Conservation (phyloP, 371 early-diverging fungal genomes). For the Apophysomyces ossiformis region DNA sequence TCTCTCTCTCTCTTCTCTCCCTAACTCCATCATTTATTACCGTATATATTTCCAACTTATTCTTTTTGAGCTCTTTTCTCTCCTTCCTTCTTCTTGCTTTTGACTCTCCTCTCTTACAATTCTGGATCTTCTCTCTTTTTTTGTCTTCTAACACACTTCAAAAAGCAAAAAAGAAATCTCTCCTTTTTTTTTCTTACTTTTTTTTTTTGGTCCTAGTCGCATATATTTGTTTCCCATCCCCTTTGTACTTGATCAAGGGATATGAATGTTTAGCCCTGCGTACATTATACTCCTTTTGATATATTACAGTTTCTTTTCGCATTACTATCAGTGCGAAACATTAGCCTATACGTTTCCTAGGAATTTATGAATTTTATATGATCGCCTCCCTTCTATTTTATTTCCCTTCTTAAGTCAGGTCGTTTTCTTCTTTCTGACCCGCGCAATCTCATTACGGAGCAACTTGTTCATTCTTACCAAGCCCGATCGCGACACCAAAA, state of each 20-base stretch:
- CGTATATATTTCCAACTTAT: not conserved
- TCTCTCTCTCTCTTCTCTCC: slow-evolving; percentile 3
- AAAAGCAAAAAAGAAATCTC: no score
- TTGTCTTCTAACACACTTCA: not conserved
- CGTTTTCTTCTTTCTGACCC: slow-evolving; percentile 4
- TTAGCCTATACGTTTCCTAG: not conserved
- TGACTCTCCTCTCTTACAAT: not conserved
- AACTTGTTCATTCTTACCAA: slow-evolving; percentile 2
- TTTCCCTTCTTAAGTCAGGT: not conserved
- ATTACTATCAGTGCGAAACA: slow-evolving; percentile 1
- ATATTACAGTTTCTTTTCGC: not conserved
- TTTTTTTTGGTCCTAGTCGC: slow-evolving; percentile 3
- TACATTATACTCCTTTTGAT: slow-evolving; percentile 14
- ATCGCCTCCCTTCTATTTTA: slow-evolving; percentile 6
- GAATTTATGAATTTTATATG: slow-evolving; percentile 6
- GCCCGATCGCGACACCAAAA: not conserved
- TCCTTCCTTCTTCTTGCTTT: not conserved
- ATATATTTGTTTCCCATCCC: slow-evolving; percentile 6
- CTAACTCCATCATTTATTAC: not conserved
- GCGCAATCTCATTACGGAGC: not conserved
- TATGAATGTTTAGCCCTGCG: slow-evolving; percentile 12
- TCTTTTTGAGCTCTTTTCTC: not conserved
- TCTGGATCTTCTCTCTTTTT: slow-evolving; percentile 4
- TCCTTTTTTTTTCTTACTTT: no score
- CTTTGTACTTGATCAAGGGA: slow-evolving; percentile 4